These are phyloP conservation scores for Rhizopogon rudus DNA, from an alignment of 768 basidiomycete genomes.

Conservation along the genomic window DNA sequence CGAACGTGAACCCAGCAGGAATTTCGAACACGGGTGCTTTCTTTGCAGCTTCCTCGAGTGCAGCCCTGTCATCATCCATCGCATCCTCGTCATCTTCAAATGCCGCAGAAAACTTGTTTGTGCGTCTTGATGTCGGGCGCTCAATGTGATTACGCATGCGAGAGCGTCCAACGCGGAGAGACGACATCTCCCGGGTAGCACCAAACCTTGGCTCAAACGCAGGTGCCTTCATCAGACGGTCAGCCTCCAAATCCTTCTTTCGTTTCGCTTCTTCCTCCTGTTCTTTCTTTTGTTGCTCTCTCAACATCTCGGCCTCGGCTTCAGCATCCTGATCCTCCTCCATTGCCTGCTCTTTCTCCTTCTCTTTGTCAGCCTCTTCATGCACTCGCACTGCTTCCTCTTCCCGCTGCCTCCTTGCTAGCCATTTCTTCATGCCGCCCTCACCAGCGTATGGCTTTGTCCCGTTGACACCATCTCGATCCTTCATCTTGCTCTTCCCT, in stretches of 20 bases:
- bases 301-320: constrained; percentile 14
- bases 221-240: constrained; percentile 10
- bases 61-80: constrained; percentile 33
- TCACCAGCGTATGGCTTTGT: constrained; percentile 77
- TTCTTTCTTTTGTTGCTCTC: constrained; percentile 10
- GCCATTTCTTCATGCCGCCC: constrained; percentile 73
- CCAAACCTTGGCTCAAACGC: constrained; percentile 14
- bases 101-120: constrained; percentile 62
- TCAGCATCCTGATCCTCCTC: constrained; percentile 29
- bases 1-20: constrained; percentile 63
- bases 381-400: constrained; percentile 36
- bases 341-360: constrained; percentile 29
- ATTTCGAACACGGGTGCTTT: constrained; percentile 54
- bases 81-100: constrained; percentile 48
- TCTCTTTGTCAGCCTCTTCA: constrained; percentile 15
- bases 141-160: constrained; percentile 56
- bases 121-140: constrained; percentile 45
- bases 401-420: constrained; percentile 59
- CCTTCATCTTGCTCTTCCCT: constrained; percentile 30
- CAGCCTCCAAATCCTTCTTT: constrained; percentile 11
- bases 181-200: constrained; percentile 34
- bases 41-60: constrained; percentile 52
- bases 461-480: constrained; percentile 37
- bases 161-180: constrained; percentile 61
- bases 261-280: constrained; percentile 7